Base-by-base conservation (phyloP, 441 rosid genomes). In the Populus hybrid region DNA sequence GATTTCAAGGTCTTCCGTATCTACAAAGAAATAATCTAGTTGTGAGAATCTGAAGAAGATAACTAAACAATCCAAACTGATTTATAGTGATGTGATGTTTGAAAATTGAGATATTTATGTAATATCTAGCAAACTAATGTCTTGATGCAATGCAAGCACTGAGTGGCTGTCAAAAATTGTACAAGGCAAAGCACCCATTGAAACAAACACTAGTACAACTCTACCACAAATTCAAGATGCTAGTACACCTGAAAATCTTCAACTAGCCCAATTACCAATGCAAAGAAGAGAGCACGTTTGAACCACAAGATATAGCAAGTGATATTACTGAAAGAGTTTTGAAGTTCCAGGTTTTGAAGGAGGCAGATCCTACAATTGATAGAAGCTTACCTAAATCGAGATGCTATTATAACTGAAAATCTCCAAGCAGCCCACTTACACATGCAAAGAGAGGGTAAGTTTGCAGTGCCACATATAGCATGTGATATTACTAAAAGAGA, bases 1-100 rank as follows among this genome's bases (percentile, higher is more conserved):
- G 45, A 9, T 80, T 83, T 92, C 88, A 69, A 94, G 90, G 83
- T 93, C 94, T 79, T 92, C 95, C 89, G 90, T 82, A 84, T 92
- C 99, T 93, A 77, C 74, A 87, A 68, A 72, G 21, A 64, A 68
- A 67, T 11, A 20, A 14, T 72, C 18, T 9, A 9, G 64, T 23
- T 23, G 12, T 64, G 9, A n/a, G 23, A 21, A 10, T 21, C 9
- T 6, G 21, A 53, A 53, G n/a, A 16, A 18, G 61, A 53, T 7
- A 53, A 53, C 7, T 0, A 53, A 53, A 53, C 61, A 16, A 53
- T 53, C 61, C 18, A 6, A 53, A 18, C n/a, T 53, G 9, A 53
- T 53, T 18, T 53, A 53, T 53, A 16, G 61, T 53, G 61, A 16
- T 6, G 61, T 53, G 61, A 7, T 53, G 61, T 53, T 53, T 53